A percentile compares a stretch with the other conserved stretches of the same genome.
Conservation (phyloP, 176 grass and related monocot genomes). For the Puccinellia tenuiflora region DNA sequence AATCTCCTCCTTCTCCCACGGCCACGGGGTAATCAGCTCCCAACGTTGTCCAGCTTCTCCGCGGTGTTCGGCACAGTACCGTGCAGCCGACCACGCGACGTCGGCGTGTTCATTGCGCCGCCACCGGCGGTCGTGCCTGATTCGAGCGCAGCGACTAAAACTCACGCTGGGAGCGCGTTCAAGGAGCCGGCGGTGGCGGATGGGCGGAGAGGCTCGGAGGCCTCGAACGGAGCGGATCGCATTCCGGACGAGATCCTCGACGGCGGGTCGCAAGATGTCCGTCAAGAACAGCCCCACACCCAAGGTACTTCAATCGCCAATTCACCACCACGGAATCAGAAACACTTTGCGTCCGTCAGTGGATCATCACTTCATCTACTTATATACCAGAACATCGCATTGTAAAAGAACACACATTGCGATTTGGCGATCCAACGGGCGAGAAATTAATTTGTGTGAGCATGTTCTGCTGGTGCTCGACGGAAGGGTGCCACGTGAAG, state of each 20-base stretch:
- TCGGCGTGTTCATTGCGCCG: neutral
- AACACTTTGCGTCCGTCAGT: neutral
- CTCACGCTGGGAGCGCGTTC: conserved; percentile 5
- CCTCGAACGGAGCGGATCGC: conserved; percentile 64
- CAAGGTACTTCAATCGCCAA: conserved; percentile 36
- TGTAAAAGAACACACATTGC: too few relatives aligned
- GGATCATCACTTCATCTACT: neutral
- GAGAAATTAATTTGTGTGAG: neutral
- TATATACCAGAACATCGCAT: too few relatives aligned
- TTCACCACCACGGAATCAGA: neutral
- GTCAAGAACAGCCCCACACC: too few relatives aligned
- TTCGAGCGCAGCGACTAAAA: neutral
- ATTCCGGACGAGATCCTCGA: conserved; percentile 77
- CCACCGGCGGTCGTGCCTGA: neutral
- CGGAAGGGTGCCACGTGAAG: conserved; percentile 90
- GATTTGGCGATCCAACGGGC: neutral
- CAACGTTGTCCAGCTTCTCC: conserved; percentile 40
- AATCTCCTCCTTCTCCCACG: conserved; percentile 36
- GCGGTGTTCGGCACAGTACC: conserved; percentile 19
- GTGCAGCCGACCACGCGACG: neutral
- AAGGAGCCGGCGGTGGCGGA: too few relatives aligned
- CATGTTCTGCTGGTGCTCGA: conserved; percentile 72
- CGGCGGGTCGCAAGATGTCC: too few relatives aligned
- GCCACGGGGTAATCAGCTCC: conserved; percentile 28
- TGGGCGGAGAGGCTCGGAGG: conserved; percentile 37